Base-by-base conservation (phyloP, 257 asterid genomes). In the Gentiana straminea region DNA sequence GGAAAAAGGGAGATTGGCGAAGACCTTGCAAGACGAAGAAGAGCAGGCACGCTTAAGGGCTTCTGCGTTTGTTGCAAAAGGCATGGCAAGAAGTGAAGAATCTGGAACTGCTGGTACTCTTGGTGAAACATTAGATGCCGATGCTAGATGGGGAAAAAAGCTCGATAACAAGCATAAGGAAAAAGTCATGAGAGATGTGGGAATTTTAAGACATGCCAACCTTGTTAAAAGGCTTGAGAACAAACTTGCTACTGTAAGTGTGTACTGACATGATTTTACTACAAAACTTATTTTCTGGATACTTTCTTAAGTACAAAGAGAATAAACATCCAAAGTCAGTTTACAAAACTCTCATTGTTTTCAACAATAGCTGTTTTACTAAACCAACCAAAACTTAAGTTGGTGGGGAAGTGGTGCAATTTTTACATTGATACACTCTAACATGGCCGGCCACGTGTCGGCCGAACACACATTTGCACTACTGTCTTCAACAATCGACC, bases 1-100 rank as follows among this genome's bases (percentile, higher is more conserved):
- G 68, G 99, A 92, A 66, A 83, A 88, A 54, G 99, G 88, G 81
- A 92, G 73, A 66, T 58, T 80, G 75, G 97, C 94, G 1, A 92
- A 75, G 55, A 7, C 80, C 62, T 73, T 85, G 58, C 97, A 88
- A 72, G 95, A 92, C 62, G 94, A 85, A 72, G 99, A 92, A 81
- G 99, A 92, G 70, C 80, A 70, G 62, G 94, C 95, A 50, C 86
- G 97, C 46, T 62, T 77, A 56, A 75, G 82, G 73, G 81, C 91
- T 47, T 77, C 84, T 43, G 37, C 75, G 35, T 77, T 67, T 33
- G 79, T 79, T 58, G 49, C 72, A 10, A 68, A 74, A 56, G 71
- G 62, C 60, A 52, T 39, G 48, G 74, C 58, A 68, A 64, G 55
- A 59, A 52, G 60, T 13, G 71, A 70, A 41, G 82, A 72, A 73